Conservation (phyloP, 1,284 basidiomycete genomes). For the Neolentinus lepideus region DNA sequence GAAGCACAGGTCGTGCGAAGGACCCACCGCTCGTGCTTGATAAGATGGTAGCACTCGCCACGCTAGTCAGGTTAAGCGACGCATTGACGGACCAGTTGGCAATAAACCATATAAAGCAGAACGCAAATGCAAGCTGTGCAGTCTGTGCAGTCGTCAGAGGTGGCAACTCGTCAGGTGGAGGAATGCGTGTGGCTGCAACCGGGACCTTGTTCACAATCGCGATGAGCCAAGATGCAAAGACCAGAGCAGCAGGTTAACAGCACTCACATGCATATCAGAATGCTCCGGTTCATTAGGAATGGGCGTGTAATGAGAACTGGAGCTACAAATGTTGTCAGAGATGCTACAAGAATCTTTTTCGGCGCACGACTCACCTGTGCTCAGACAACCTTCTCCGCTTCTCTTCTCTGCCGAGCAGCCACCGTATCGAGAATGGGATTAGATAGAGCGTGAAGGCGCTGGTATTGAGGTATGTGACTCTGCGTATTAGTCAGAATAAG, state of each 20-base stretch:
- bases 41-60: conserved; percentile 86
- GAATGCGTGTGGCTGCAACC: not conserved
- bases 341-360: too few relatives aligned
- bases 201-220: too few relatives aligned
- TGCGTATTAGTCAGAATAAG: conserved; percentile 18
- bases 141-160: conserved; percentile 70
- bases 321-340: not conserved
- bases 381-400: conserved; percentile 11
- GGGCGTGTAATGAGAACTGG: not conserved
- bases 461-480: conserved; percentile 85
- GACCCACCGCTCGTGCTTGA: conserved; percentile 81
- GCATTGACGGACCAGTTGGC: conserved; percentile 90
- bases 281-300: not conserved
- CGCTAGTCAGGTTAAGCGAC: conserved; percentile 78
- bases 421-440: conserved; percentile 55
- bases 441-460: conserved; percentile 89
- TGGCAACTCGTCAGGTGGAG: conserved; percentile 17
- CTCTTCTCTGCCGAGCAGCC: conserved; percentile 18
- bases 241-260: too few relatives aligned
- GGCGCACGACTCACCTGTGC: conserved; percentile 5
- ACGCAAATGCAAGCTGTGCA: conserved; percentile 65
- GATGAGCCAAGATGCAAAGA: too few relatives aligned
- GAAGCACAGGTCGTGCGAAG: not conserved
- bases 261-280: not conserved
- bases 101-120: conserved; percentile 84